Evolutionary conservation across 2,329 filamentous ascomycete genomes (phyloP), one percentile per base, ranked within the genome.

Genomic region (Aureobasidium sp.): DNA sequence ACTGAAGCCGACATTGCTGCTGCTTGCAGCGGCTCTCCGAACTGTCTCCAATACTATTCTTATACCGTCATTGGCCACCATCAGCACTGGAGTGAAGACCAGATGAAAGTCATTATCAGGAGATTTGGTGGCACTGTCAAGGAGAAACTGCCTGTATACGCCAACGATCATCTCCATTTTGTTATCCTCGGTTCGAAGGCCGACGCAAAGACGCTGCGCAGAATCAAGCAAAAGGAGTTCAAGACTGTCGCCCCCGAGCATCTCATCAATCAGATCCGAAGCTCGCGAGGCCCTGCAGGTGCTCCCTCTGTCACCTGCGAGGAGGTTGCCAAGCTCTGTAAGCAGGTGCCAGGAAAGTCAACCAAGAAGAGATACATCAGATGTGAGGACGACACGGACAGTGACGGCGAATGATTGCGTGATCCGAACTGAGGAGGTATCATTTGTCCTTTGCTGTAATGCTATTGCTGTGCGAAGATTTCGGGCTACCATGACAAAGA

Each of bases 51-150:
- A 1, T 38, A 47, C n/a, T 16, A 34, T 6, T 47, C 35, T 8
- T 56, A 56, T 37, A 24, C 55, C 32, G 24, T 59, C 40, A 54
- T 52, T 8, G 57, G 56, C 11, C 49, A 42, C 10, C 56, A 56
- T 6, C 39, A 52, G 6, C 47, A 54, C 25, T 50, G 57, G 41
- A 57, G 30, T 10, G 50, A 53, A 19, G 47, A 41, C 7, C 39
- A 56, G 11, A 19, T 38, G 6, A 27, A 53, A 22, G 47, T 45
- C 17, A 40, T 59, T 16, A 53, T 57, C 24, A 39, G 34, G 29
- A 32, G 35, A 0, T 56, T 55, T 29, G 57, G 57, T 21, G 57
- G 56, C 17, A 54, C 38, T 12, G 44, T 53, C 21, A 24, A 51
- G 12, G 41, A 40, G 14, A 38, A 21, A 1, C 16, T 57, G 41